phyloP scores from a whole-genome alignment of 345 rosid genomes.

The Dipteronia dyeriana region DNA sequence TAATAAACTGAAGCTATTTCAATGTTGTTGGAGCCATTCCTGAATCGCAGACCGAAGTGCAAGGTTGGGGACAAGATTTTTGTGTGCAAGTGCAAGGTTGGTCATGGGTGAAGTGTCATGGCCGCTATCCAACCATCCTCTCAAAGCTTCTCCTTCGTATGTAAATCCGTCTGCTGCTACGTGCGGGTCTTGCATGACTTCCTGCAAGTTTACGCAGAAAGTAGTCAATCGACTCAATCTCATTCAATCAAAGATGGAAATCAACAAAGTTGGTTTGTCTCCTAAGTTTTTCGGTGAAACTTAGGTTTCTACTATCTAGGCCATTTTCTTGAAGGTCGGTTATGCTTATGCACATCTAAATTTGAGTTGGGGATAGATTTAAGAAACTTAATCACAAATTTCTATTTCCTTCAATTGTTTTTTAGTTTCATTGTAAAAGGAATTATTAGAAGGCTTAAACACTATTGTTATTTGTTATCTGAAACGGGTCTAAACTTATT shows the following conservation, averaged over 20 bases:
- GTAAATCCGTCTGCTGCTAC: conserved; percentile 86
- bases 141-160: conserved; percentile 77
- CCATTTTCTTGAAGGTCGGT: neutral
- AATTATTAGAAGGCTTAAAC: too few relatives aligned
- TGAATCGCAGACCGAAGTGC: conserved; percentile 61
- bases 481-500: too few relatives aligned
- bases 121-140: conserved; percentile 72
- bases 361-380: neutral
- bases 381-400: neutral
- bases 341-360: neutral
- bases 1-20: neutral
- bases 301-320: neutral
- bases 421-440: neutral
- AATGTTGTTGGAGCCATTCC: conserved; percentile 64
- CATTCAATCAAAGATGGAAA: neutral
- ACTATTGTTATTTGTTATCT: too few relatives aligned
- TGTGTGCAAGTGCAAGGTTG: conserved; percentile 42
- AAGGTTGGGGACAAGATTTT: conserved; percentile 49
- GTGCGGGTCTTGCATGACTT: conserved; percentile 78
- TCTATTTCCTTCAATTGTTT: neutral
- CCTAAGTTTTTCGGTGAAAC: neutral
- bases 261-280: neutral
- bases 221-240: too few relatives aligned
- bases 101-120: conserved; percentile 84
- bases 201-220: conserved; percentile 45